Evolutionary conservation across 2,329 filamentous ascomycete genomes (phyloP), one percentile per base, ranked within the genome.

Genomic region (Aspergillus latus): DNA sequence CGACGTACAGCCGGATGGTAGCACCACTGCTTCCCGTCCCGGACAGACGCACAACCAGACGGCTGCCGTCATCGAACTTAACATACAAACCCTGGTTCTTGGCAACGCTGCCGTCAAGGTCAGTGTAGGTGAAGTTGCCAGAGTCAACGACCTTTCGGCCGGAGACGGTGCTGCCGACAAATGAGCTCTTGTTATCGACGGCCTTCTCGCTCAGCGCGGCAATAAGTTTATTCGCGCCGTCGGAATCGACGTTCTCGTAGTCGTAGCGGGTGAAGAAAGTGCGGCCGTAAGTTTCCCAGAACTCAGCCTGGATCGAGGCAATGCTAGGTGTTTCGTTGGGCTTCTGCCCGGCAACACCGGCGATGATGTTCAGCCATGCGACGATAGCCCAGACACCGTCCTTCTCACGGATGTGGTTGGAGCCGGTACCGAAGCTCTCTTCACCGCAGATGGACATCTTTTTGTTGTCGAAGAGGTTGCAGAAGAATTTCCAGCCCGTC

Each of bases 261-360:
- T 99, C 94, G 78, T 97, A 97, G 62, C 94, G 90, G 43, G 94
- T 99, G 84, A 99, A 99, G 83, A 97, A 99, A 34, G 92, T 97
- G 58, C 94, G 92, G 69, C 94, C 94, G 75, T 99, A 99, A 56
- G 86, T 90, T 69, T 85, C 84, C 94, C 94, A 99, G 84, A 99
- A 97, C 73, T 97, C 91, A 68, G 91, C 86, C 79, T 99, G 94
- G 74, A 99, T 97, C 76, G 92, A 88, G 71, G 89, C 89, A 77
- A 99, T 97, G 78, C 90, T 96, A 49, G 93, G 92, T 2, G 88
- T 91, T 65, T 89, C 87, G 57, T 81, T 86, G 16, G 89, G 85
- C 69, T 88, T 88, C 74, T 91, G 83, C 73, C 94, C 87, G 62
- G 92, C 92, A 47, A 97, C 86, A 64, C 90, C 93, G 59, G 94